Evolutionary conservation across 2,329 filamentous ascomycete species (phyloP), one percentile per base, ranked within the genome.

Genomic region (Colletotrichum camelliae): DNA sequence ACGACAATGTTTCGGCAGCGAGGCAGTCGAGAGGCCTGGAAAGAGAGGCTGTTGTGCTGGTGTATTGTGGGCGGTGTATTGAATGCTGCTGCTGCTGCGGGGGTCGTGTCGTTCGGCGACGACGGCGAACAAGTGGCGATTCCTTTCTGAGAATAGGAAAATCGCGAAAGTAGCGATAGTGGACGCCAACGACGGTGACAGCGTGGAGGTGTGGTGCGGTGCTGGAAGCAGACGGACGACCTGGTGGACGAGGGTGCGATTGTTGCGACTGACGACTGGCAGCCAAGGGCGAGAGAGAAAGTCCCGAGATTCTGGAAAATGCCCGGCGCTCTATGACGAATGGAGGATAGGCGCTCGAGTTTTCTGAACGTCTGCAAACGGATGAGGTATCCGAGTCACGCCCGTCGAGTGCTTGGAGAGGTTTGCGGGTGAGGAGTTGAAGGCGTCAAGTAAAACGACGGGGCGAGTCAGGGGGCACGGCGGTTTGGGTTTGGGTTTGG

Each of bases 371-470:
- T 61, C 74, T 76, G 74, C 74, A 76, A 76, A 70, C 74, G 74
- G 74, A 74, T 24, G n/a, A 24, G 39, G 48, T 33, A 55, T 31
- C 48, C 66, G 60, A 66, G 74, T 70, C 74, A 61, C 64, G 60
- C 16, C 31, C 31, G 65, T 65, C 71, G 70, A 68, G 73, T 43
- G 48, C 31, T 74, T 57, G 16, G 48, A 37, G 37, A 61, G 31
- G 58, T 67, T 52, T 70, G 71, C 64, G 61, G 58, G 35, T 70
- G 66, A 75, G 48, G 60, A 65, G 71, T 48, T 74, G 71, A 76
- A 37, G 71, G 71, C 71, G 74, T 76, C 74, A 76, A 70, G 62
- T 74, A 70, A 74, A 74, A 61, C 61, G 66, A 74, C 58, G 43
- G 65, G 71, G 66, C 71, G 74, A 76, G 74, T 76, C 74, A 70